Conservation (phyloP, 2,329 filamentous ascomycete genomes). For the Colletotrichum lindemuthianum region DNA sequence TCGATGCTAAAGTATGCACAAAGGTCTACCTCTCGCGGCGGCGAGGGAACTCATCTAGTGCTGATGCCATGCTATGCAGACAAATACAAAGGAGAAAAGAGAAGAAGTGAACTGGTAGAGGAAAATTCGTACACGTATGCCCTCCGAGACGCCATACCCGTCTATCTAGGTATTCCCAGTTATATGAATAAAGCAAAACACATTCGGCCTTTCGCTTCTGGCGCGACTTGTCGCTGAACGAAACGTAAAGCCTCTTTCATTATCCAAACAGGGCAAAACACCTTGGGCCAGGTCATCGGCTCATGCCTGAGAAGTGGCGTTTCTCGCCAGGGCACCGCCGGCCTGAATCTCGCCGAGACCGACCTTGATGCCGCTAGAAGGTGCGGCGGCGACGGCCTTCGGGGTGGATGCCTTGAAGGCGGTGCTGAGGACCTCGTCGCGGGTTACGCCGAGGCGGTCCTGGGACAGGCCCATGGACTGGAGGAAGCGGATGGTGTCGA, state of each 20-base stretch:
- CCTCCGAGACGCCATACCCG: constrained; percentile 28
- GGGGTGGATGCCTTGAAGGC: constrained; percentile 20
- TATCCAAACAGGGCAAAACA: background rate
- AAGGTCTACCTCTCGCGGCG: constrained; percentile 1
- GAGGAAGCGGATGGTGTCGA: constrained; percentile 60
- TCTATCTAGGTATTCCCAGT: constrained; percentile 29
- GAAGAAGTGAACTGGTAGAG: background rate
- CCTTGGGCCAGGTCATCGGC: background rate
- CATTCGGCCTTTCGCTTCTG: constrained; percentile 1
- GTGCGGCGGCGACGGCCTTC: constrained; percentile 13
- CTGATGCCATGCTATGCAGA: constrained; percentile 21
- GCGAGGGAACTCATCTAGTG: constrained; percentile 1
- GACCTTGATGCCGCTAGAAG: constrained; percentile 26
- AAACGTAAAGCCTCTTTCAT: constrained; percentile 3
- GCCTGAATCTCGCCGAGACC: constrained; percentile 27
- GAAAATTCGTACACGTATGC: constrained; percentile 30
- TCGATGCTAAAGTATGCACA: constrained; percentile 13
- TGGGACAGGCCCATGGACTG: constrained; percentile 55
- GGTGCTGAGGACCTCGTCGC: constrained; percentile 41
- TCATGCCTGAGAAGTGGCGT: constrained; percentile 26
- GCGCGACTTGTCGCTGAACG: background rate
- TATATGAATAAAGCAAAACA: background rate
- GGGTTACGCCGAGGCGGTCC: constrained; percentile 41
- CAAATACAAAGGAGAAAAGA: background rate
- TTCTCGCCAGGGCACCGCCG: constrained; percentile 25